These are phyloP conservation scores for Coemansia sp. DNA, from an alignment of 371 early-diverging fungal genomes.

Conservation along the genomic window DNA sequence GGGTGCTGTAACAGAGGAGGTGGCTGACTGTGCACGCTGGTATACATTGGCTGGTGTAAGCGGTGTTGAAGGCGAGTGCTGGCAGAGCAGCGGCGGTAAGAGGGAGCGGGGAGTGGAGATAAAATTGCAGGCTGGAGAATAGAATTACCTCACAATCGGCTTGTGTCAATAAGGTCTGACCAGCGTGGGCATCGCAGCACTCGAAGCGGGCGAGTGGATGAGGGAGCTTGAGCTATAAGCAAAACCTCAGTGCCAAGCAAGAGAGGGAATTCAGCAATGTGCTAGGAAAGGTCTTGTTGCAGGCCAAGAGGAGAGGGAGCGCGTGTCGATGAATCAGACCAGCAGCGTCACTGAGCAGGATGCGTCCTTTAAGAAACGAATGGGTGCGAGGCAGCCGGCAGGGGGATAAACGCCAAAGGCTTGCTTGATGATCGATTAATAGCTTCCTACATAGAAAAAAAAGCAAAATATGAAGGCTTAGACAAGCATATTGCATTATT, in stretches of 20 bases:
- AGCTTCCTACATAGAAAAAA: constrained; percentile 26
- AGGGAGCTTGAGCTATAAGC: background rate
- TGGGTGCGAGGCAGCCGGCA: background rate
- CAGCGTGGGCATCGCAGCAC: constrained; percentile 7
- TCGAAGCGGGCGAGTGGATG: background rate
- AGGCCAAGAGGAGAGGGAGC: background rate
- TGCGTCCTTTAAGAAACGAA: background rate
- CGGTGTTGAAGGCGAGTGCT: background rate
- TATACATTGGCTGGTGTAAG: constrained; percentile 22
- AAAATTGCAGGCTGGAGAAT: constrained; percentile 1
- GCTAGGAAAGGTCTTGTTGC: background rate
- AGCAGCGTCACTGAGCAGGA: background rate
- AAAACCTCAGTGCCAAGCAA: background rate
- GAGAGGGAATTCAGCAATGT: background rate
- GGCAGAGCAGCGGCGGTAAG: constrained; percentile 1
- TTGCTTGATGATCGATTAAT: constrained; percentile 38
- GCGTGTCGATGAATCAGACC: background rate
- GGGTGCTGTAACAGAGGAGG: constrained; percentile 44
- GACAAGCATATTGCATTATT: constrained; percentile 31
- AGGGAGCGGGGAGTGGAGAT: background rate
- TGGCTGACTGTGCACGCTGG: constrained; percentile 48
- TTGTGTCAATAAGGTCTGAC: constrained; percentile 5
- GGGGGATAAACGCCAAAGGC: background rate
- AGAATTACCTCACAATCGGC: constrained; percentile 27
- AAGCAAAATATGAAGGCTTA: constrained; percentile 34